Percentiles rank a stretch among this genome's conserved stretches.
phyloP scores from a whole-genome alignment of 352 stramenopile species.

The Globisporangium emineosum region DNA sequence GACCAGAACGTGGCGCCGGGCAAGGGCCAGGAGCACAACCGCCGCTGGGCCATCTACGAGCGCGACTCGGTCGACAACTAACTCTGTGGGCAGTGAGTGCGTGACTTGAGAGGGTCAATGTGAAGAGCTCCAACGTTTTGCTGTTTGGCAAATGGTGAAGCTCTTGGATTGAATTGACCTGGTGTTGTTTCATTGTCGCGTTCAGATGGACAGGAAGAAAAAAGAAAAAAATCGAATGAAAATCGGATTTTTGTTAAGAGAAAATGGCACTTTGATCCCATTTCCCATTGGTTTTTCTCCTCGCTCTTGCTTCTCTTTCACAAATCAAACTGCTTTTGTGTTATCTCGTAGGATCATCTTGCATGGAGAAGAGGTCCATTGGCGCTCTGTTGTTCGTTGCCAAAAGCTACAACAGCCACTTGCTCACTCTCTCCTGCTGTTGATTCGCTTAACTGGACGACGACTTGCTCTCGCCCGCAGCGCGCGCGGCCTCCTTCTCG shows the following conservation, averaged over 20 bases:
- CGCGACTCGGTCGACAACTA: slow-evolving; percentile 34
- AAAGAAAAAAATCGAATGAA: neutral
- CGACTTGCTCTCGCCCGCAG: slow-evolving; percentile 75
- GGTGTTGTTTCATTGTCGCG: neutral
- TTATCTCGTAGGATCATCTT: neutral
- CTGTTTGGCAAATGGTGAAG: neutral
- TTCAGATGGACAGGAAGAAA: neutral
- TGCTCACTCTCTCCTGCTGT: no score
- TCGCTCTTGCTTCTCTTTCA: no score
- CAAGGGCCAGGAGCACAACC: slow-evolving; percentile 86
- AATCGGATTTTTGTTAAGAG: neutral
- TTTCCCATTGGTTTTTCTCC: neutral
- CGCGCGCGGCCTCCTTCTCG: slow-evolving; percentile 79
- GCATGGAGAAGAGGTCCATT: neutral
- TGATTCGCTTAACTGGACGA: slow-evolving; percentile 32
- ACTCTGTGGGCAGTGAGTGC: neutral
- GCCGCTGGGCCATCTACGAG: slow-evolving; percentile 89
- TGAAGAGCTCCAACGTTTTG: no score
- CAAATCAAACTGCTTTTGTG: neutral
- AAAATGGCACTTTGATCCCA: neutral
- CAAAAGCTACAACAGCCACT: neutral
- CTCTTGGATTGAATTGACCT: neutral
- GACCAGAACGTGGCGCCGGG: slow-evolving; percentile 65
- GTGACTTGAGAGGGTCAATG: neutral
- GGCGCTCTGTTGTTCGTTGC: no score